Conservation (phyloP, 176 grass and related monocot species). For the bread wheat (Triticum aestivum) region DNA sequence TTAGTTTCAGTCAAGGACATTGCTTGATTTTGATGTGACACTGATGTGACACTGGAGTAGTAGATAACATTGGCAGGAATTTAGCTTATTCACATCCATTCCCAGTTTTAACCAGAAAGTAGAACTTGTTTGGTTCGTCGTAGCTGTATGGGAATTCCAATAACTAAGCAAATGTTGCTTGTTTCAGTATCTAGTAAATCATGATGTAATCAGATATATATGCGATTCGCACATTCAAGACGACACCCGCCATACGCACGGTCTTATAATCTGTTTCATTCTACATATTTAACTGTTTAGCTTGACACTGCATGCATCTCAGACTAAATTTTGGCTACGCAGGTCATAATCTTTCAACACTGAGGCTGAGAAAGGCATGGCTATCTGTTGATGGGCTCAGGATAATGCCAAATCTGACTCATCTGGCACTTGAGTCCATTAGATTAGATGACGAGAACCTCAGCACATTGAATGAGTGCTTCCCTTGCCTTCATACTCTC, state of each 20-base stretch:
- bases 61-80: background rate
- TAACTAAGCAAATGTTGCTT: background rate
- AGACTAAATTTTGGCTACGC: conserved; percentile 1
- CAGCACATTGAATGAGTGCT: conserved; percentile 66
- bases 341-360: conserved; percentile 57
- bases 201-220: background rate
- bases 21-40: background rate
- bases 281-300: background rate
- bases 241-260: background rate
- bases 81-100: background rate
- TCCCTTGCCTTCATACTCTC: conserved; percentile 68
- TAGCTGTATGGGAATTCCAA: background rate
- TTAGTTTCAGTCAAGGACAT: background rate
- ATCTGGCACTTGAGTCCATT: conserved; percentile 63
- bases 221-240: background rate
- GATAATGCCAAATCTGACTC: conserved; percentile 58
- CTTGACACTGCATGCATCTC: background rate
- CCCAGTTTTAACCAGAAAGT: conserved; percentile 6
- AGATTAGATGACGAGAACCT: conserved; percentile 76
- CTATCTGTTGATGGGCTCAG: conserved; percentile 67
- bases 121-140: background rate
- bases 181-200: background rate
- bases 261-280: background rate
- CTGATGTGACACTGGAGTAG: background rate
- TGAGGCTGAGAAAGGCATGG: conserved; percentile 73